Base-by-base conservation (phyloP, 768 basidiomycete genomes). In the Ramaria sp. region DNA sequence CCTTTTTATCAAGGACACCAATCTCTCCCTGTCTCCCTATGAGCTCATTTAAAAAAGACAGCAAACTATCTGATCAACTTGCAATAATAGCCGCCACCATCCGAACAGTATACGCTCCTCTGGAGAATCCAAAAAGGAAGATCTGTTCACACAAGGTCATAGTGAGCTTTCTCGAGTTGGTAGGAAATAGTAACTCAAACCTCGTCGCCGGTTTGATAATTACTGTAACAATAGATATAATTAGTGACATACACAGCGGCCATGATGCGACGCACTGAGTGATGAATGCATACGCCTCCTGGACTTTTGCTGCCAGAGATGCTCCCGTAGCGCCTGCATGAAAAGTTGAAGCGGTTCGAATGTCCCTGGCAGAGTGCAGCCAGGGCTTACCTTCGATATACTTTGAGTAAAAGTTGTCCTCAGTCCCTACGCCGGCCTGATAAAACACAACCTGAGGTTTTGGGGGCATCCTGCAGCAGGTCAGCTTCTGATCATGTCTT, bases 201-300 rank as follows among this genome's bases (percentile, higher is more conserved):
- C 71, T 88, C 85, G 65, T 88, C 85, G 48, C 83, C 85, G 15
- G 79, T 78, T 48, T 67, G 69, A 59, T 80, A 88, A 59, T 88
- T 88, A 58, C 85, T 88, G 28, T 22, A 27, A 37, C n/a, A 57
- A 39, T 30, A 16, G 13, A 43, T 18, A 28, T 49, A 20, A n/a
- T n/a, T n/a, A 55, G 22, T 30, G 38, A 12, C 37, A 55, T 22
- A 39, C 42, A 41, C 47, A 52, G 44, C 16, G 43, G 22, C 32
- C 32, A 48, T 37, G 8, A 36, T 49, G 44, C 16, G 15, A 69
- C 84, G 65, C 61, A 87, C 84, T 88, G 83, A 20, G 85, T 78
- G 60, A 88, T 82, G 62, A 88, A 88, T n/a, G 77, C 82, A 67
- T 86, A 85, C 32, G 80, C 85, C 58, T 87, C 83, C 66, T 87